These are phyloP conservation scores for Podaxis sp. DNA, from an alignment of 768 basidiomycete genomes.

Conservation along the genomic window DNA sequence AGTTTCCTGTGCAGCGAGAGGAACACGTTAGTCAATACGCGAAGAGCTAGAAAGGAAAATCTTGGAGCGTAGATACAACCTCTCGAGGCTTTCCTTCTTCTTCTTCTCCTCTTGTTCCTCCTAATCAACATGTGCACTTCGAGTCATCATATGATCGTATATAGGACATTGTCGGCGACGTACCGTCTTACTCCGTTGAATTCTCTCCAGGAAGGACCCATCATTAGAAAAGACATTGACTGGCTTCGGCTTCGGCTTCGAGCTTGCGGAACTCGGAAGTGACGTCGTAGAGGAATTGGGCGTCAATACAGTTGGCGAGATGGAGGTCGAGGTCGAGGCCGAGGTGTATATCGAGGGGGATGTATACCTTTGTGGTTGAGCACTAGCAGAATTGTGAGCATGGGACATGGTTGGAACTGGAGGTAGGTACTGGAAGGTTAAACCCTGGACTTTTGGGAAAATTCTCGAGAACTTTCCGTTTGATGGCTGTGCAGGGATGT, in stretches of 20 bases:
- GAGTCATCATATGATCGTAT: background rate
- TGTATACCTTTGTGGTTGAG: background rate
- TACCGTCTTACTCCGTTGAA: slow-evolving; percentile 60
- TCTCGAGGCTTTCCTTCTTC: slow-evolving; percentile 48
- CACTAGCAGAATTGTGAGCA: background rate
- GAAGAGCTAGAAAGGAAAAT: background rate
- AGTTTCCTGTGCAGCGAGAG: slow-evolving; percentile 45
- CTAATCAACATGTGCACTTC: slow-evolving; percentile 27
- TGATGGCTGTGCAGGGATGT: background rate
- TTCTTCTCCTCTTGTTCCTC: slow-evolving; percentile 61
- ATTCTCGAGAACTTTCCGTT: background rate
- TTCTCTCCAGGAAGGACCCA: slow-evolving; percentile 66
- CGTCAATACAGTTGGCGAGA: background rate
- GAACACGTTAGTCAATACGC: background rate
- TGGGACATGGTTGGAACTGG: background rate
- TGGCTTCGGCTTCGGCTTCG: slow-evolving; percentile 41
- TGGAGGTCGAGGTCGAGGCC: background rate
- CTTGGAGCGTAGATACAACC: slow-evolving; percentile 32
- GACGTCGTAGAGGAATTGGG: background rate
- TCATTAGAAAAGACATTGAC: slow-evolving; percentile 67
- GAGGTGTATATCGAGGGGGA: background rate
- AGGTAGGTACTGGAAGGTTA: background rate
- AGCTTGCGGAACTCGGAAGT: slow-evolving; percentile 2
- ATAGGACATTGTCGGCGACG: slow-evolving; percentile 16
- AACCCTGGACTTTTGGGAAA: background rate